Evolutionary conservation across 2,329 filamentous ascomycete species (phyloP), one percentile per base, ranked within the genome.

Genomic region (Curvularia eragrostidis): DNA sequence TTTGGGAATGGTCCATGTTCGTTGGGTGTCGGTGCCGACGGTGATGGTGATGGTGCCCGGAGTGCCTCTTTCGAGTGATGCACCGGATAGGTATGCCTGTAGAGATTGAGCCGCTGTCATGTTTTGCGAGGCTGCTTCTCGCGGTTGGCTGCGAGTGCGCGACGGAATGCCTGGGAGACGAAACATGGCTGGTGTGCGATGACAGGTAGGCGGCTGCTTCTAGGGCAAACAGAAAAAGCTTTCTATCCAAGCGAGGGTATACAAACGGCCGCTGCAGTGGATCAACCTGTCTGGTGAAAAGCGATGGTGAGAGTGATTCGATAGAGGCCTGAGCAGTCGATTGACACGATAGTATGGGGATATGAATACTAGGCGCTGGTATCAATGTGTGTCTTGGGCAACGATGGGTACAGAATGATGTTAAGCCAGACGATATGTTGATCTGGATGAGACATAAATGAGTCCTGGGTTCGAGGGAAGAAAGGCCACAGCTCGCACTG

Each of bases 1-100:
- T 41, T 50, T 54, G n/a, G 56, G 36, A 1, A 65, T 52, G 2
- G 42, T 15, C 59, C 59, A 67, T 18, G 49, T 61, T 36, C 58
- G 65, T 36, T 44, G 12, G 8, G 2, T 3, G 52, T 49, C 13
- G 54, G 48, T 15, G 42, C 58, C 51, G 19, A 62, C 57, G 47
- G 47, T 46, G 21, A 66, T 28, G 28, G 55, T 38, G 9, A 62
- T 39, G n/a, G 30, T 61, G 19, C 44, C 41, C 2, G 48, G 28
- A 8, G 34, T 10, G 23, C 13, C 19, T n/a, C 8, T n/a, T 1
- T 32, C 15, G 24, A 30, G 36, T 13, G 32, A 15, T 15, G 43
- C 10, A 15, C 51, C 26, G 28, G 54, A 48, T 28, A 10, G 43
- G 48, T 51, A 56, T 8, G 32, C 13, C 8, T 7, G 51, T 23